Evolutionary conservation across 2,329 filamentous ascomycete species (phyloP).

Genomic region (Talaromyces sp.): DNA sequence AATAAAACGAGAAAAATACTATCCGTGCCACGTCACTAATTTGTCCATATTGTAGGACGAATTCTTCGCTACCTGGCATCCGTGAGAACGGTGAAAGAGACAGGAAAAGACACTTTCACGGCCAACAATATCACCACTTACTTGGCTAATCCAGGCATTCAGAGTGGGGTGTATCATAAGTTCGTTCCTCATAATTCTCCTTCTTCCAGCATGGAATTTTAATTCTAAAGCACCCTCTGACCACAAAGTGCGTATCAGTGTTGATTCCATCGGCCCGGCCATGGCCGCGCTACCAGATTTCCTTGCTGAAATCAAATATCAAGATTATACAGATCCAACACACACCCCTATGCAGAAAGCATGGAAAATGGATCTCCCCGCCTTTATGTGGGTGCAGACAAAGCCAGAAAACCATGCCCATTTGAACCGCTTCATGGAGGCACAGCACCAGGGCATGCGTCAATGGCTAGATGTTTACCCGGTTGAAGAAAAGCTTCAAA

Average conservation of each 20-base stretch:
- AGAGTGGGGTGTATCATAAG: slow-evolving; percentile 17
- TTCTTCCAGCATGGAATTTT: not conserved
- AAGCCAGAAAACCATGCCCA: not conserved
- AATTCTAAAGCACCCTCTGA: not conserved
- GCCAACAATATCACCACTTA: slow-evolving; percentile 16
- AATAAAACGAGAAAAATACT: too few relatives aligned
- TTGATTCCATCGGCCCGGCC: not conserved
- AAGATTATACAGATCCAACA: not conserved
- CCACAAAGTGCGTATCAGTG: not conserved
- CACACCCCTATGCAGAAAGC: not conserved
- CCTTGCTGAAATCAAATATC: slow-evolving; percentile 1
- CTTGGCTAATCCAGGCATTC: slow-evolving; percentile 11
- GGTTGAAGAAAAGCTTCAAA: not conserved
- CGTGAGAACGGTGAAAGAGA: slow-evolving; percentile 12
- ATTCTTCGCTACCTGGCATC: slow-evolving; percentile 22
- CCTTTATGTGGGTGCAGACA: not conserved
- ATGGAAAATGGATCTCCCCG: not conserved
- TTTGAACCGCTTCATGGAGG: slow-evolving; percentile 4
- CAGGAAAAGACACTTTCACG: slow-evolving; percentile 12
- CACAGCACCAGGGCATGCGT: not conserved
- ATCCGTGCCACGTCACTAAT: not conserved
- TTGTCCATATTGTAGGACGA: slow-evolving; percentile 8
- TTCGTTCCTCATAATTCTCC: not conserved
- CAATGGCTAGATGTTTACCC: slow-evolving; percentile 3
- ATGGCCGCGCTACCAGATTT: not conserved